phyloP scores from a whole-genome alignment of 805 yeast genomes.

The Danielozyma ontarioensis region DNA sequence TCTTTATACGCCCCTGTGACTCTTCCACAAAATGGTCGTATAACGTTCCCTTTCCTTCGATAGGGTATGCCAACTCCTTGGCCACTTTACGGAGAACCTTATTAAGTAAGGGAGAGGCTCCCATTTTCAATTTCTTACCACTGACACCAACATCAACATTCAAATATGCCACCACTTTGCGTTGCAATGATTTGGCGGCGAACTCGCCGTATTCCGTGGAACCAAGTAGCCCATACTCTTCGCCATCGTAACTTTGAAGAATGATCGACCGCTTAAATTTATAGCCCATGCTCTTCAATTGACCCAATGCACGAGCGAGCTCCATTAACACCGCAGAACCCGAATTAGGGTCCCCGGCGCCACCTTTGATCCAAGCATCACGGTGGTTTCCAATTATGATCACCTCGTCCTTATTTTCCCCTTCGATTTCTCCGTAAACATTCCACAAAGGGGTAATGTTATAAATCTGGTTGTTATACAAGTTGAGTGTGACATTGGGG shows the following conservation, averaged over 20 bases:
- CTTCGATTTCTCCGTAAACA: constrained; percentile 41
- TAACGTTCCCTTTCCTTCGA: constrained; percentile 26
- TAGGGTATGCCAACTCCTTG: constrained; percentile 14
- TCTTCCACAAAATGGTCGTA: constrained; percentile 44
- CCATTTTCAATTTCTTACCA: constrained; percentile 45
- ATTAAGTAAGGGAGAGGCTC: constrained; percentile 55
- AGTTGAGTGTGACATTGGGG: constrained; percentile 29
- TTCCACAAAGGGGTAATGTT: constrained; percentile 39
- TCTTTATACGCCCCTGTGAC: constrained; percentile 17
- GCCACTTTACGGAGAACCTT: constrained; percentile 42
- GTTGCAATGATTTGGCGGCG: constrained; percentile 32
- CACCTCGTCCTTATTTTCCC: constrained; percentile 33
- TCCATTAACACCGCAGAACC: constrained; percentile 41
- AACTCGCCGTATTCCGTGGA: constrained; percentile 55
- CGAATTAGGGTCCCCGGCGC: constrained; percentile 44
- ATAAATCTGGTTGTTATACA: constrained; percentile 35
- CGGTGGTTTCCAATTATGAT: constrained; percentile 42
- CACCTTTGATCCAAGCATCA: constrained; percentile 46
- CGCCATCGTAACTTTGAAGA: constrained; percentile 39
- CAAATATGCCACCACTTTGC: constrained; percentile 45
- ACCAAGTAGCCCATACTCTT: constrained; percentile 49
- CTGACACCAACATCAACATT: constrained; percentile 49
- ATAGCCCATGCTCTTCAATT: constrained; percentile 30
- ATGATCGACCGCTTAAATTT: constrained; percentile 35
- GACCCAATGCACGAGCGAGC: constrained; percentile 38